Conservation (phyloP, 768 basidiomycete species). For the Lyophyllum semitale region DNA sequence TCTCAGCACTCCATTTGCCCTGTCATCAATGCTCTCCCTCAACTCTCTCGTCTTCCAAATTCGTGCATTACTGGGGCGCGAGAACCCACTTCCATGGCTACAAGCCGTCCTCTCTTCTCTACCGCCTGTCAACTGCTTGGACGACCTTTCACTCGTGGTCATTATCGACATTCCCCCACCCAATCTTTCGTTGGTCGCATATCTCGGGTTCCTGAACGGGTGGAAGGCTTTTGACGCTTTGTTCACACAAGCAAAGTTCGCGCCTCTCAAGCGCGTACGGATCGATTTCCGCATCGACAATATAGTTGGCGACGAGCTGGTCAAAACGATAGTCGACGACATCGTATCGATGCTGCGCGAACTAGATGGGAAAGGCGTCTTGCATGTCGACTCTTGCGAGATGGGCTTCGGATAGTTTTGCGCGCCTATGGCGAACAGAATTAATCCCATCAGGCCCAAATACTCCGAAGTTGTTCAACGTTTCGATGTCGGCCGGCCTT, state of each 20-base stretch:
- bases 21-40: not conserved
- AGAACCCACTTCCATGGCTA: conserved; percentile 26
- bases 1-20: not conserved
- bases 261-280: conserved; percentile 15
- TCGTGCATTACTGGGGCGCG: conserved; percentile 23
- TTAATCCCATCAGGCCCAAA: no score
- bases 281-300: conserved; percentile 16
- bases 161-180: conserved; percentile 27
- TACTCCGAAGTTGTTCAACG: not conserved
- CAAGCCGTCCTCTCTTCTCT: conserved; percentile 21
- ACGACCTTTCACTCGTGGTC: conserved; percentile 21
- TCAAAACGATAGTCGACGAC: not conserved
- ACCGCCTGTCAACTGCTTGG: conserved; percentile 13
- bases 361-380: conserved; percentile 7
- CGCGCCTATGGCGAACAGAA: no score
- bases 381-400: conserved; percentile 13
- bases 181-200: conserved; percentile 17
- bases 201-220: conserved; percentile 17
- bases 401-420: not conserved
- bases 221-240: conserved; percentile 26
- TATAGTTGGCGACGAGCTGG: conserved; percentile 8
- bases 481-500: no score
- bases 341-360: not conserved
- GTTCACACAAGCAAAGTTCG: conserved; percentile 22
- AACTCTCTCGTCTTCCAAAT: conserved; percentile 20